Evolutionary conservation across 257 asterid genomes (phyloP).

Genomic region (Nicotiana sylvestris): DNA sequence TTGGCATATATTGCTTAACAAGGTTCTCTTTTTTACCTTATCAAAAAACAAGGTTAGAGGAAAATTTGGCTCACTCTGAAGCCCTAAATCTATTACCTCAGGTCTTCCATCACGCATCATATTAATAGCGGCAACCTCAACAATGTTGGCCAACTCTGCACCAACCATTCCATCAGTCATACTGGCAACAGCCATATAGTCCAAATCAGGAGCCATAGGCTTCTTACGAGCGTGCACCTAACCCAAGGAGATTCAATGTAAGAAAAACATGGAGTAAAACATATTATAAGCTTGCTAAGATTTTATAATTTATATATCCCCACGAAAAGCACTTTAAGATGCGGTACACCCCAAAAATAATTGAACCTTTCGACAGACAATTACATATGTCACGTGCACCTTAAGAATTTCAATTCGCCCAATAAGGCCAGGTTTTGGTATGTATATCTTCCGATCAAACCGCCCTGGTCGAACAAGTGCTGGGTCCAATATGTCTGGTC

Average conservation of each 20-base stretch:
- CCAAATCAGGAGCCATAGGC: slow-evolving; percentile 89
- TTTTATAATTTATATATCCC: not conserved
- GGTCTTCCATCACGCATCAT: slow-evolving; percentile 93
- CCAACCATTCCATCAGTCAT: slow-evolving; percentile 97
- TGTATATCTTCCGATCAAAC: slow-evolving; percentile 81
- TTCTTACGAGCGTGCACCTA: slow-evolving; percentile 96
- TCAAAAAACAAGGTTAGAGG: not conserved
- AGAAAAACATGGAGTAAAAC: not conserved
- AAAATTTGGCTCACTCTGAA: slow-evolving; percentile 4
- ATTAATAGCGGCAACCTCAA: slow-evolving; percentile 90
- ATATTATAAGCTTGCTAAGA: not conserved
- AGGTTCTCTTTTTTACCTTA: too few species aligned
- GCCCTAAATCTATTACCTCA: slow-evolving; percentile 53
- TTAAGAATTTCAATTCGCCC: slow-evolving; percentile 86
- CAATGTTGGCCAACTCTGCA: slow-evolving; percentile 91
- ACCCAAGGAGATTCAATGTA: slow-evolving; percentile 11
- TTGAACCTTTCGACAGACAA: not conserved
- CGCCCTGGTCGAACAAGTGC: slow-evolving; percentile 98
- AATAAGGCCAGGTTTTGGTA: slow-evolving; percentile 88
- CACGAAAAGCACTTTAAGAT: slow-evolving; percentile 8
- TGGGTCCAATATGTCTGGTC: slow-evolving; percentile 96
- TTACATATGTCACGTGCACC: slow-evolving; percentile 38
- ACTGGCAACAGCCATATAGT: slow-evolving; percentile 79
- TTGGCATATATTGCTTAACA: not conserved
- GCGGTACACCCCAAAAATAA: not conserved